phyloP scores from a whole-genome alignment of 192 early-diverging fungal species.

The Coemansia sp. region DNA sequence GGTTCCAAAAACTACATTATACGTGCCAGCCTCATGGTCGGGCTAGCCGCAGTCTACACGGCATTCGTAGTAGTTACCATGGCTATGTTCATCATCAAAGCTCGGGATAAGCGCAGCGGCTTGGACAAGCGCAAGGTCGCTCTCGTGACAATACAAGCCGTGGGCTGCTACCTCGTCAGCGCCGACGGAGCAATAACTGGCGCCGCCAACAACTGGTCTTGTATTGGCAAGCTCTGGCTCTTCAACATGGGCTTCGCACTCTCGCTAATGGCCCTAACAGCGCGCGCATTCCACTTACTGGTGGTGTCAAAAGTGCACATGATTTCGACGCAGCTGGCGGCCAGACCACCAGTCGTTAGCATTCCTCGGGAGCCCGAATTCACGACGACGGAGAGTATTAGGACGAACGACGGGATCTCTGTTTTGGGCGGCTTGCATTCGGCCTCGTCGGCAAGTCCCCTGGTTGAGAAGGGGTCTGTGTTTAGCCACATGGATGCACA shows the following conservation, averaged over 20 bases:
- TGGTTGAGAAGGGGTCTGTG: not conserved
- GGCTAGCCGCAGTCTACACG: slow-evolving; percentile 11
- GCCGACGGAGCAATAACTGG: slow-evolving; percentile 18
- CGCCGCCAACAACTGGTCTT: slow-evolving; percentile 35
- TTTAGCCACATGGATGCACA: not conserved
- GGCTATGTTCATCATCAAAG: slow-evolving; percentile 15
- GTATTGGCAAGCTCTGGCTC: slow-evolving; percentile 39
- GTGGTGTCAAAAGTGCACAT: slow-evolving; percentile 33
- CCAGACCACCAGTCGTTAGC: not conserved
- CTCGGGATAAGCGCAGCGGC: slow-evolving; percentile 32
- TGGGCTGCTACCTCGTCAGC: slow-evolving; percentile 29
- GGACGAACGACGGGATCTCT: not conserved
- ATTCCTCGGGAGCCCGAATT: not conserved
- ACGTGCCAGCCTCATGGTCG: slow-evolving; percentile 6
- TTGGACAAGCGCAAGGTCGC: slow-evolving; percentile 25
- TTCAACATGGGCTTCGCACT: slow-evolving; percentile 34
- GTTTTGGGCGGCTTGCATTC: not conserved
- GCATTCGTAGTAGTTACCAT: slow-evolving; percentile 21
- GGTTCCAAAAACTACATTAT: slow-evolving; percentile 27
- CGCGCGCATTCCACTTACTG: slow-evolving; percentile 30
- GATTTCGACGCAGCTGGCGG: slow-evolving; percentile 10
- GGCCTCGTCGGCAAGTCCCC: not conserved
- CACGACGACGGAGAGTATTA: not conserved
- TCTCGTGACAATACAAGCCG: slow-evolving; percentile 21
- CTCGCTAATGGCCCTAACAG: slow-evolving; percentile 28